Percentiles rank a stretch among this genome's conserved stretches.
Conservation (phyloP, 2,329 filamentous ascomycete species). For the Lecanosticta acicola region DNA sequence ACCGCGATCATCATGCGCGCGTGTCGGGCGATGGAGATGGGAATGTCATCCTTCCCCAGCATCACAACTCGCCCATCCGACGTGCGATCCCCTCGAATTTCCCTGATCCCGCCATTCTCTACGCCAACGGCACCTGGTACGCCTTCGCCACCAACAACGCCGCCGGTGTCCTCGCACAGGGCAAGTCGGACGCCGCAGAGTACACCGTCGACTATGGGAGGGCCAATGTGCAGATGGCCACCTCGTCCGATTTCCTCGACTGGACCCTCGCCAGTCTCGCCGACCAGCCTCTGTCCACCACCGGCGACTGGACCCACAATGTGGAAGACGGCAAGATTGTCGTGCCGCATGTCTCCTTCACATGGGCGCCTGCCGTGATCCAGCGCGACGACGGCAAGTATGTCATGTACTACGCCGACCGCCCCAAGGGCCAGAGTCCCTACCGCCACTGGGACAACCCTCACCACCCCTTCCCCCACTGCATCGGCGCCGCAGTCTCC, state of each 20-base stretch:
- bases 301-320: slow-evolving; percentile 9
- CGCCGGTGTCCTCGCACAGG: slow-evolving; percentile 24
- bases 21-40: background rate
- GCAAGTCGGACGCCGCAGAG: slow-evolving; percentile 10
- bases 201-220: slow-evolving; percentile 18
- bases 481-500: slow-evolving; percentile 33
- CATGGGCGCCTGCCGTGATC: slow-evolving; percentile 31
- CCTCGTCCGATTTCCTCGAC: slow-evolving; percentile 32
- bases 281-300: slow-evolving; percentile 15
- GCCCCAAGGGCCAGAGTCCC: slow-evolving; percentile 3
- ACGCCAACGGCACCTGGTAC: slow-evolving; percentile 33
- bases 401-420: slow-evolving; percentile 33
- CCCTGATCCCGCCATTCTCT: slow-evolving; percentile 34
- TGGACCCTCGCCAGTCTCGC: slow-evolving; percentile 28
- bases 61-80: slow-evolving; percentile 15
- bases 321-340: background rate
- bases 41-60: background rate
- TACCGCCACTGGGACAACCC: background rate
- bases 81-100: slow-evolving; percentile 33
- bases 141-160: slow-evolving; percentile 37
- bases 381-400: slow-evolving; percentile 28
- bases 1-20: background rate
- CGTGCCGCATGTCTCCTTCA: slow-evolving; percentile 4
- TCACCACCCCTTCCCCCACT: slow-evolving; percentile 27
- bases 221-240: slow-evolving; percentile 37